Evolutionary conservation across 345 rosid genomes (phyloP).

Genomic region (Linum usitatissimum): DNA sequence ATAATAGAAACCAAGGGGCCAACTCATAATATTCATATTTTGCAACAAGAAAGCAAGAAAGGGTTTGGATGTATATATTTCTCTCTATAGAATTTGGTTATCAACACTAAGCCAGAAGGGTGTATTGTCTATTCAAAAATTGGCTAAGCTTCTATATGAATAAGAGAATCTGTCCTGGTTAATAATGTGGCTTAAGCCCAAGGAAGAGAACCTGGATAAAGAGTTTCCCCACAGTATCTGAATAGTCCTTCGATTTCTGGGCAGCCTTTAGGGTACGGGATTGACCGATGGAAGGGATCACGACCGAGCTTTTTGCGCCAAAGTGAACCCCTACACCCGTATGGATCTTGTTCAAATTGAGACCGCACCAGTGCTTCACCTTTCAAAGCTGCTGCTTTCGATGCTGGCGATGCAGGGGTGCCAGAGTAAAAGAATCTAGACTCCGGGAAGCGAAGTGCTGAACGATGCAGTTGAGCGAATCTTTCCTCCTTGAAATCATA

Average conservation of each 20-base stretch:
- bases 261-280: slow-evolving; percentile 89
- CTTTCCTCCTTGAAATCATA: slow-evolving; percentile 88
- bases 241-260: slow-evolving; percentile 74
- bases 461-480: slow-evolving; percentile 66
- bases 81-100: background rate
- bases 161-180: background rate
- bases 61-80: background rate
- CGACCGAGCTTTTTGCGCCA: slow-evolving; percentile 76
- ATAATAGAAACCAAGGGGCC: background rate
- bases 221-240: slow-evolving; percentile 65
- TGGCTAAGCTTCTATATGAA: background rate
- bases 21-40: background rate
- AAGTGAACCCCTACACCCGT: slow-evolving; percentile 72
- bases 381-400: slow-evolving; percentile 62
- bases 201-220: slow-evolving; percentile 71
- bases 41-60: background rate
- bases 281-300: slow-evolving; percentile 83
- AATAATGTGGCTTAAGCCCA: slow-evolving; percentile 34
- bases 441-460: slow-evolving; percentile 73
- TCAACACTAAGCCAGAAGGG: background rate
- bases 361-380: slow-evolving; percentile 76
- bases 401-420: slow-evolving; percentile 49
- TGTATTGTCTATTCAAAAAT: too few species aligned
- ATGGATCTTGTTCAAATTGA: slow-evolving; percentile 82
- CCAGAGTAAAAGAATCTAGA: slow-evolving; percentile 63